Percentiles rank a stretch among this genome's conserved stretches.
Evolutionary conservation across 106 monocot species (phyloP).

Genomic region (Dendrobium chrysotoxum): DNA sequence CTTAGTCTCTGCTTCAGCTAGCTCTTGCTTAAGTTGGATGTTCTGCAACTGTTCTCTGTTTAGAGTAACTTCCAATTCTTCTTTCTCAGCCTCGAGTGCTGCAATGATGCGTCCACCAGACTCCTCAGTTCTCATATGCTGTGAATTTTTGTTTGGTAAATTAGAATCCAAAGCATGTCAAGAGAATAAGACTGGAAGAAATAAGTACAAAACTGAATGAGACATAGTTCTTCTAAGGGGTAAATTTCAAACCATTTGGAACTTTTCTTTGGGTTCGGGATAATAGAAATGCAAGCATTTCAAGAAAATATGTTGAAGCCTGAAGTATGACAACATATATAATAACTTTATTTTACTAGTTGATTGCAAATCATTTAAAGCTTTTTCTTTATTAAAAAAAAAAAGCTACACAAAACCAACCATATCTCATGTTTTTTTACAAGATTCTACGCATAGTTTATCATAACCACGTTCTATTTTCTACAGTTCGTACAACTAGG

Average conservation of each 20-base stretch:
- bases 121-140: conserved; percentile 46
- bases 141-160: conserved; percentile 1
- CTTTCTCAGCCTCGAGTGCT: conserved; percentile 62
- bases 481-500: background rate
- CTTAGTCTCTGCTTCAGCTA: conserved; percentile 55
- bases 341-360: no score
- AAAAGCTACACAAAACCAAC: background rate
- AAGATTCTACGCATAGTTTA: background rate
- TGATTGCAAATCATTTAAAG: background rate
- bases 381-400: background rate
- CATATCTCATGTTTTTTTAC: background rate
- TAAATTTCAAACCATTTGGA: background rate
- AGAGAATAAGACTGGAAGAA: background rate
- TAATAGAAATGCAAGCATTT: background rate
- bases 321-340: no score
- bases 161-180: background rate
- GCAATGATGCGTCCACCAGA: conserved; percentile 24
- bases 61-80: conserved; percentile 57
- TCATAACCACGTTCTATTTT: background rate
- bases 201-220: background rate
- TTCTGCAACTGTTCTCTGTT: conserved; percentile 56
- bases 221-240: background rate
- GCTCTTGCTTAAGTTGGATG: conserved; percentile 59
- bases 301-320: background rate
- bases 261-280: background rate